These are phyloP conservation scores for Hyaloperonospora brassicae DNA, from an alignment of 352 stramenopile genomes.

Conservation along the genomic window DNA sequence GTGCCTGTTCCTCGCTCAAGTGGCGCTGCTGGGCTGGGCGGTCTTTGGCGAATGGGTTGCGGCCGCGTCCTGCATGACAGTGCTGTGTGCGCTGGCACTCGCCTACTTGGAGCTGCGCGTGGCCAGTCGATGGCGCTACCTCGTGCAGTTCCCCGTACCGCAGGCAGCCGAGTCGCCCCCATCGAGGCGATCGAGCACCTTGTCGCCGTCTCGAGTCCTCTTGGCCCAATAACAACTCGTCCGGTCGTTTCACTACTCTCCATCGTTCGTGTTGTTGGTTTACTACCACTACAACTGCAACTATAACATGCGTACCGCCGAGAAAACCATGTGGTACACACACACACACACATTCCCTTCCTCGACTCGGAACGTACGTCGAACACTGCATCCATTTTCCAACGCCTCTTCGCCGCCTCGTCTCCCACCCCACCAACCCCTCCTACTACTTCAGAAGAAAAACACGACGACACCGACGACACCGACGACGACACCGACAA, in stretches of 20 bases:
- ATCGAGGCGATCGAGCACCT: background rate
- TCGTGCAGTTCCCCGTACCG: constrained; percentile 51
- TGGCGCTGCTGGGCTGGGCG: constrained; percentile 52
- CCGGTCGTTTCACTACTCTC: too few species aligned
- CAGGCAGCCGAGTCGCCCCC: constrained; percentile 10
- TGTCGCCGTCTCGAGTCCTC: background rate
- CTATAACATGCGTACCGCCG: too few species aligned
- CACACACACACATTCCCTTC: too few species aligned
- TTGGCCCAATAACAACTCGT: too few species aligned
- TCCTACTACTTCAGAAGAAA: too few species aligned
- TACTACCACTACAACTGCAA: too few species aligned
- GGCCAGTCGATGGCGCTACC: constrained; percentile 59
- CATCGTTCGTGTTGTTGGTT: too few species aligned
- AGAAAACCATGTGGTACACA: too few species aligned
- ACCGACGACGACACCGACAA: background rate
- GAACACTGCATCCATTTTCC: too few species aligned
- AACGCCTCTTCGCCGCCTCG: too few species aligned
- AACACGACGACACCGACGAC: constrained; percentile 1
- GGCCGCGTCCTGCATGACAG: constrained; percentile 44
- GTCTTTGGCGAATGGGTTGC: constrained; percentile 45
- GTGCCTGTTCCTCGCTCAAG: constrained; percentile 51
- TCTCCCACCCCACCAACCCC: too few species aligned
- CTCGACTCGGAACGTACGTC: too few species aligned
- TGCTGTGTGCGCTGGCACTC: constrained; percentile 33
- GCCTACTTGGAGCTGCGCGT: constrained; percentile 58